Evolutionary conservation across 768 basidiomycete species (phyloP).

Genomic region (Calocybe indica): DNA sequence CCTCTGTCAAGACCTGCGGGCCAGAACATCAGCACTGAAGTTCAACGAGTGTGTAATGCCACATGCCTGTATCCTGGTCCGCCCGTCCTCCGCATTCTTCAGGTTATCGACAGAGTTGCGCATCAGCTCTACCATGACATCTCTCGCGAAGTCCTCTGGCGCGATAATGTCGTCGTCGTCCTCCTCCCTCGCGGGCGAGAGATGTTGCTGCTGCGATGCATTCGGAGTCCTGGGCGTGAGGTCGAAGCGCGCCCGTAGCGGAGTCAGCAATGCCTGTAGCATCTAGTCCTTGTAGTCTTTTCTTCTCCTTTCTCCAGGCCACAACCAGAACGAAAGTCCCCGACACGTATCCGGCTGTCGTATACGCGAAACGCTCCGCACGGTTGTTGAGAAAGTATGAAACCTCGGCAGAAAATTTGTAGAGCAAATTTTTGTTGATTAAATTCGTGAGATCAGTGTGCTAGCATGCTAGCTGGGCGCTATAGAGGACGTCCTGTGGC

Average conservation of each 20-base stretch:
- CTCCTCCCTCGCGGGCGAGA: not conserved
- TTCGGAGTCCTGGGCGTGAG: slow-evolving; percentile 25
- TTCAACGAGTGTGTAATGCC: not conserved
- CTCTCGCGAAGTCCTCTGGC: slow-evolving; percentile 70
- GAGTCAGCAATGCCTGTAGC: slow-evolving; percentile 55
- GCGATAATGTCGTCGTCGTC: slow-evolving; percentile 36
- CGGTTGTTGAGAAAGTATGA: too few relatives aligned
- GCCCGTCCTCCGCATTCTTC: slow-evolving; percentile 46
- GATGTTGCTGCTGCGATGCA: slow-evolving; percentile 13
- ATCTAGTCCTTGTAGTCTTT: slow-evolving; percentile 21
- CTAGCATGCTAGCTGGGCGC: too few relatives aligned
- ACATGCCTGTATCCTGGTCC: slow-evolving; percentile 49
- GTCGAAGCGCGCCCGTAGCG: slow-evolving; percentile 52
- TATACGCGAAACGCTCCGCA: too few relatives aligned
- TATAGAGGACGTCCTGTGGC: too few relatives aligned
- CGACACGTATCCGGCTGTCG: too few relatives aligned
- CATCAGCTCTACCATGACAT: slow-evolving; percentile 69
- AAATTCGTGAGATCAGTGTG: too few relatives aligned
- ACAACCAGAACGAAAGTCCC: too few relatives aligned
- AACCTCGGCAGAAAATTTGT: too few relatives aligned
- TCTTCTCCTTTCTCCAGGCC: too few relatives aligned
- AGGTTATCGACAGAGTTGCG: slow-evolving; percentile 63
- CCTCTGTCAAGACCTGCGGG: slow-evolving; percentile 54
- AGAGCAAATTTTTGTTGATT: too few relatives aligned
- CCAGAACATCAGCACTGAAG: not conserved